Percentiles rank a stretch among this genome's conserved stretches.
These are phyloP conservation scores for Aphanoascus verrucosus DNA, from an alignment of 2,329 filamentous ascomycete genomes.

Conservation along the genomic window DNA sequence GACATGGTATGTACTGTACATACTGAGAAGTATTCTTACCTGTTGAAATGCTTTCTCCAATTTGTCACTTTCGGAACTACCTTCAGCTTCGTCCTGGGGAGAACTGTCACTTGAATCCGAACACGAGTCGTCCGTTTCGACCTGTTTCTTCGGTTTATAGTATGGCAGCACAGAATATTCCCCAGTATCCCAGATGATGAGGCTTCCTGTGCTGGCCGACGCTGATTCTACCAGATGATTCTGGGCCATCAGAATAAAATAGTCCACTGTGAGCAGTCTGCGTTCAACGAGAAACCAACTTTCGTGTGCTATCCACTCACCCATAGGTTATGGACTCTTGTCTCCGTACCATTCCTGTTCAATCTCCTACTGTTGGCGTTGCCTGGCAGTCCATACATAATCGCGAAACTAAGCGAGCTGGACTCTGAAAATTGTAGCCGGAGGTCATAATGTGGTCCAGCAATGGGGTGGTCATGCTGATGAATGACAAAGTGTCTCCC, in stretches of 20 bases:
- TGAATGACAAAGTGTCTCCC: constrained; percentile 57
- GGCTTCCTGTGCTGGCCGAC: constrained; percentile 44
- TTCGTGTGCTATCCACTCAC: constrained; percentile 26
- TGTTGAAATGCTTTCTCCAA: constrained; percentile 43
- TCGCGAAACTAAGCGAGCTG: constrained; percentile 54
- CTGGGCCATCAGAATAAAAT: constrained; percentile 25
- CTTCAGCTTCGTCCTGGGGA: not conserved
- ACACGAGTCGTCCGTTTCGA: constrained; percentile 29
- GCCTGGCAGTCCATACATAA: constrained; percentile 54
- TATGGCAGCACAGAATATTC: constrained; percentile 46
- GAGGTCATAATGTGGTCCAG: constrained; percentile 59
- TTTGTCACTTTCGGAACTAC: constrained; percentile 32
- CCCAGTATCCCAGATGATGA: constrained; percentile 54
- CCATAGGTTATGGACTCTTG: constrained; percentile 51
- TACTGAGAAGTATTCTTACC: constrained; percentile 18
- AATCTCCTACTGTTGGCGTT: constrained; percentile 45
- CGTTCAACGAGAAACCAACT: not conserved
- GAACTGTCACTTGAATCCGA: constrained; percentile 9
- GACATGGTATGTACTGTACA: no score
- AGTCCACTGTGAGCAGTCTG: not conserved
- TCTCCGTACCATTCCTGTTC: constrained; percentile 53
- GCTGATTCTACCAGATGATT: constrained; percentile 53
- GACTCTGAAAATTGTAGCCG: constrained; percentile 57
- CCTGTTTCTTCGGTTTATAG: constrained; percentile 21
- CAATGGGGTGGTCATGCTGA: constrained; percentile 61